Base-by-base conservation (phyloP, 2,329 filamentous ascomycete species). In the Ophiostoma ips region DNA sequence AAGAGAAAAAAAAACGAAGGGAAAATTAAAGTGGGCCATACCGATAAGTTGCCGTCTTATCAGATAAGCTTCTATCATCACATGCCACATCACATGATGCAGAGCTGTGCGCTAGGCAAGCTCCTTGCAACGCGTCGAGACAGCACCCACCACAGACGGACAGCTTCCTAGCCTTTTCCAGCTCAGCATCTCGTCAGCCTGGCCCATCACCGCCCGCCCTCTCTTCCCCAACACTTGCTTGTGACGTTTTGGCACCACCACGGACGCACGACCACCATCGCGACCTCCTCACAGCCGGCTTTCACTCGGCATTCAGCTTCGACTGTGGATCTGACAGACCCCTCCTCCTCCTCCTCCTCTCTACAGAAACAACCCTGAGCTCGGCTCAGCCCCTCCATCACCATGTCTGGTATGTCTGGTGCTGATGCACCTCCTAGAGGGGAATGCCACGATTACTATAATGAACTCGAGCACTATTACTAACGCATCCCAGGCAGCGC, bases 401-500 rank as follows among this genome's bases (percentile, higher is more conserved):
- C 62, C 61, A 76, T 76, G 73, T 75, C 73, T 66, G 71, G 73
- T 73, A 60, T 51, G 69, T 64, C 16, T 28, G 24, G 5, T 28
- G 24, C 24, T 8, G 24, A 28, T 28, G 24, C 24, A n/a, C n/a
- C n/a, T n/a, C n/a, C n/a, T n/a, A n/a, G n/a, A n/a, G n/a, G n/a
- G n/a, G n/a, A n/a, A n/a, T 28, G 24, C 24, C 24, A 28, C 24
- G 24, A 28, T 28, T 28, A n/a, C n/a, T n/a, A n/a, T n/a, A n/a
- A n/a, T n/a, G n/a, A n/a, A 11, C 30, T 31, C 10, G 31, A 34
- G 9, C 30, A 28, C 34, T n/a, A 21, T 28, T 37, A 38, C 50
- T 52, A 44, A 52, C 48, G 41, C 4, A 46, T 55, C 9, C 61
- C 62, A 87, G 83, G 83, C 69, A 84, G 81, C 71, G 83, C 86